Evolutionary conservation across 2,329 filamentous ascomycete species (phyloP), one percentile per base, ranked within the genome.

Genomic region (Trichophaea hybrida): DNA sequence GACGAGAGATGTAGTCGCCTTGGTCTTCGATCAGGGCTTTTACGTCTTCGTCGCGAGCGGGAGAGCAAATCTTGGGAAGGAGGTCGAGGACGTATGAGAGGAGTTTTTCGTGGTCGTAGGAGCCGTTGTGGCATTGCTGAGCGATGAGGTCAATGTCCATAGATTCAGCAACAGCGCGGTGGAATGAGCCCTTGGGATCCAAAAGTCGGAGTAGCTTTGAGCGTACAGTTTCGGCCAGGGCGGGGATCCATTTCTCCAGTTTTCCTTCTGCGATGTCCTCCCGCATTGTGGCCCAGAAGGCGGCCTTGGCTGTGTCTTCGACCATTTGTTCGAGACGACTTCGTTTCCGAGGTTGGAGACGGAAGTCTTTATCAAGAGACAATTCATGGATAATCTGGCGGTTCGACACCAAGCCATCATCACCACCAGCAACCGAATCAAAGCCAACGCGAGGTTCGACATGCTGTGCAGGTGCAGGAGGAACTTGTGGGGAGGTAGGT

Each of bases 31-130:
- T 75, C 17, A 91, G 72, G 1, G 78, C 77, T 69, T 85, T 84
- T 60, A 88, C 84, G 69, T 88, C 82, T 3, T 80, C 80, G 68
- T 93, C 87, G n/a, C 87, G 78, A 69, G 87, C 83, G 0, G 87
- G 87, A 0, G 87, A 87, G 67, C 87, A 91, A 12, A 93, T 79
- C 69, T 86, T 86, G 5, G 86, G 86, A 53, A 93, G 75, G 51
- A 93, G 77, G 1, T 80, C 79, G 1, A 81, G 82, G 77, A 91
- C 87, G 63, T 87, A 85, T 1, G 77, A 74, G 69, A 91, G 91
- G 72, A 91, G 90, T 60, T 82, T 84, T 65, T 86, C 83, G 65
- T 90, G 90, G 0, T 86, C 90, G 70, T 91, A 91, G 54, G 80
- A 81, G 12, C 86, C 86, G 58, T 82, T 77, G 7, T 75, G 75